Percentiles rank a stretch among this genome's conserved stretches.
These are phyloP conservation scores for Pholiota microspora DNA, from an alignment of 768 basidiomycete species.

Conservation along the genomic window DNA sequence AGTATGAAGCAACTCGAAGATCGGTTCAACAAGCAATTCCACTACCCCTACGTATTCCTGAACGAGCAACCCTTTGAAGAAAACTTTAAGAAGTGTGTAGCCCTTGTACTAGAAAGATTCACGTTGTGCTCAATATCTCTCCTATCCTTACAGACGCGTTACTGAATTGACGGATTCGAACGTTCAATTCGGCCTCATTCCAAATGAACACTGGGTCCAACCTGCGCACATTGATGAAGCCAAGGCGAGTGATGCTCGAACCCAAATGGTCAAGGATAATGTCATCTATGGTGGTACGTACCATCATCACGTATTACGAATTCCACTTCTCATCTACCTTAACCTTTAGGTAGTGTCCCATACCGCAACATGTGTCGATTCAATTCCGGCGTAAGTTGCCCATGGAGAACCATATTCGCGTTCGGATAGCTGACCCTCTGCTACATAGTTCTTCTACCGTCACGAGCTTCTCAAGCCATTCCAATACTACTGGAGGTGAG, in stretches of 20 bases:
- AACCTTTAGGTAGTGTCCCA: constrained; percentile 71
- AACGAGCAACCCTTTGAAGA: constrained; percentile 79
- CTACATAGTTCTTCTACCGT: constrained; percentile 74
- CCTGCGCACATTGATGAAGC: constrained; percentile 79
- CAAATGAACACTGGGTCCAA: constrained; percentile 75
- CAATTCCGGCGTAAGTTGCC: constrained; percentile 80
- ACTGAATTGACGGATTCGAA: constrained; percentile 57
- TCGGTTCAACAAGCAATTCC: constrained; percentile 84
- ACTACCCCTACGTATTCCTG: constrained; percentile 84
- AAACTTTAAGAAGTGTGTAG: constrained; percentile 61
- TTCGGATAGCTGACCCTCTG: background rate
- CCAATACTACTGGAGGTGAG: constrained; percentile 81
- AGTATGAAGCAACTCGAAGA: constrained; percentile 83
- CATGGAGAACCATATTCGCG: background rate
- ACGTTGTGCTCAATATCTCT: background rate
- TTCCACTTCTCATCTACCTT: constrained; percentile 5
- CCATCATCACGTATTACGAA: background rate
- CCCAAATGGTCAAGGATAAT: constrained; percentile 65
- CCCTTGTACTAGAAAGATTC: background rate
- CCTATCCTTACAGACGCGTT: constrained; percentile 40
- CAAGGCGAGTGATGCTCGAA: constrained; percentile 58
- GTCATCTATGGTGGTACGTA: constrained; percentile 66
- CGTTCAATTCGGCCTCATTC: constrained; percentile 79
- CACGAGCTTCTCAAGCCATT: constrained; percentile 79
- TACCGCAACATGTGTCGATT: constrained; percentile 98